These are phyloP conservation scores for Sparassis latifolia DNA, from an alignment of 1,284 basidiomycete genomes.

Conservation along the genomic window DNA sequence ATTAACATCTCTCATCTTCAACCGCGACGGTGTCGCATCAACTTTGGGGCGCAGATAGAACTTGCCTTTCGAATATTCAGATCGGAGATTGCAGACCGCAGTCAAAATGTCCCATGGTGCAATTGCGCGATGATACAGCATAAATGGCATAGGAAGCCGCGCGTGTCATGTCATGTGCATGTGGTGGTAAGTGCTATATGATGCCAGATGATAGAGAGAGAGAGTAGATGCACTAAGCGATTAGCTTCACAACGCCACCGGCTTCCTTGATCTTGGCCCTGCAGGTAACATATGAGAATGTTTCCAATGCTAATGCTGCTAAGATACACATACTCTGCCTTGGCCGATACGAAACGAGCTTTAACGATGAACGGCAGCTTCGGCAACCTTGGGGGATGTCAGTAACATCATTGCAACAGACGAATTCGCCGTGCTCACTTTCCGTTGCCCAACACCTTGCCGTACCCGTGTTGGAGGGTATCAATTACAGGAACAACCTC, in stretches of 20 bases:
- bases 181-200: constrained; percentile 15
- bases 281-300: constrained; percentile 3
- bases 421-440: constrained; percentile 39
- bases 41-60: no score
- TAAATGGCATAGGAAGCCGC: constrained; percentile 25
- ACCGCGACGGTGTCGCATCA: no score
- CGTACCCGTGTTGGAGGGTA: constrained; percentile 80
- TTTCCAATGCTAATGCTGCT: constrained; percentile 1
- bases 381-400: constrained; percentile 49
- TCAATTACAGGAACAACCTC: constrained; percentile 90
- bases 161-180: constrained; percentile 29
- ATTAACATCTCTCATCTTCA: no score
- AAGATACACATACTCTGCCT: constrained; percentile 72
- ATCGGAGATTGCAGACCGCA: no score
- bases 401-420: neutral
- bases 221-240: constrained; percentile 59
- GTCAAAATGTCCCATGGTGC: no score
- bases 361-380: constrained; percentile 92
- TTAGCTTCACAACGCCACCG: constrained; percentile 86
- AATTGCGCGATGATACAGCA: constrained; percentile 10
- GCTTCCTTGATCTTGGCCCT: constrained; percentile 88
- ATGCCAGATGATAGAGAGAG: constrained; percentile 12
- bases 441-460: constrained; percentile 90
- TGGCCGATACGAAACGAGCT: constrained; percentile 86
- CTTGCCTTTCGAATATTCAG: no score